Conservation (phyloP, 768 basidiomycete genomes). For the Tephrocybe sp. region DNA sequence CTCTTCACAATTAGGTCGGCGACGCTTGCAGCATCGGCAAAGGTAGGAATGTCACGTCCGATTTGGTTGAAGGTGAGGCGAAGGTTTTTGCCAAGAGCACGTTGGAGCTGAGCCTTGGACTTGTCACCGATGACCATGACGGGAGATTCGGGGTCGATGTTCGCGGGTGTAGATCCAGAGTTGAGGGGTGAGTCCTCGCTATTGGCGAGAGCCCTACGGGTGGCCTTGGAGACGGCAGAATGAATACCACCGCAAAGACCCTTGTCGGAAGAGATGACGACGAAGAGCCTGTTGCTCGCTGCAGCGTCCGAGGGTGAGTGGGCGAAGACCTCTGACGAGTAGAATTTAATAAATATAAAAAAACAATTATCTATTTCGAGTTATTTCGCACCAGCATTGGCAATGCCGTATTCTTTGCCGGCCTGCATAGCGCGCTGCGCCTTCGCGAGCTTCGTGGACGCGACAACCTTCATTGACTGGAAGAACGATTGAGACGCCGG, state of each 20-base stretch:
- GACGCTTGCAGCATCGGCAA: conserved; percentile 91
- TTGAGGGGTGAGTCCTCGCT: conserved; percentile 44
- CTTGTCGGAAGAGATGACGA: conserved; percentile 96
- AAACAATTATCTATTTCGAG: not conserved
- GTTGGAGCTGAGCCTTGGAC: conserved; percentile 87
- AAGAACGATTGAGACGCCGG: conserved; percentile 10
- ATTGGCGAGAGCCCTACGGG: conserved; percentile 67
- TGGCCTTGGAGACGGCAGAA: conserved; percentile 91
- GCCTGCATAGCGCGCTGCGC: conserved; percentile 90
- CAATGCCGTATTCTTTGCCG: conserved; percentile 90
- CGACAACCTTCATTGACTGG: conserved; percentile 99
- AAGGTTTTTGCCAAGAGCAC: conserved; percentile 62
- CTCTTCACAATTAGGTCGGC: conserved; percentile 89
- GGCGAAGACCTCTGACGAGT: conserved; percentile 76
- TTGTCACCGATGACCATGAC: conserved; percentile 95
- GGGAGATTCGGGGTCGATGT: conserved; percentile 58
- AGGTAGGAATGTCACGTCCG: conserved; percentile 95
- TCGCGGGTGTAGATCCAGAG: conserved; percentile 18
- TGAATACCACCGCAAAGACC: conserved; percentile 99
- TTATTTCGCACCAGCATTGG: conserved; percentile 73
- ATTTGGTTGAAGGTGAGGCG: conserved; percentile 95
- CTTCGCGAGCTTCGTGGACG: conserved; percentile 93
- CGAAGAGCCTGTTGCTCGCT: conserved; percentile 79
- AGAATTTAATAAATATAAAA: not conserved
- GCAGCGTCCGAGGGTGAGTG: conserved; percentile 68